A percentile compares a stretch with the other conserved stretches of the same genome.
These are phyloP conservation scores for Fraxinus nigra DNA, from an alignment of 305 asterid genomes.

Conservation along the genomic window DNA sequence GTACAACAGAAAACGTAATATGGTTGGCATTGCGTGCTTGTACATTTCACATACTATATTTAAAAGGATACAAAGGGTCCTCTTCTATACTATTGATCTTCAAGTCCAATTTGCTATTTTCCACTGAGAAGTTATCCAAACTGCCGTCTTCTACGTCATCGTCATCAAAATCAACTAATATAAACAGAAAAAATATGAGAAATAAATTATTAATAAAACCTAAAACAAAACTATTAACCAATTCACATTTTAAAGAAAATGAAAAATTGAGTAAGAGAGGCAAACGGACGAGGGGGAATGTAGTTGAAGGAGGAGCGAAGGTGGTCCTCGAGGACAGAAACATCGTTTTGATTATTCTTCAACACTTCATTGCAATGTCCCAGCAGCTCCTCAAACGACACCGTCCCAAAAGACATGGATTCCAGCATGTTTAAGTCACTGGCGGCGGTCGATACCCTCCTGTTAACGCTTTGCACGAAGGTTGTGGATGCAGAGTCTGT, in stretches of 20 bases:
- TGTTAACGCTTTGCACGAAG: constrained; percentile 65
- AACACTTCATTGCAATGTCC: constrained; percentile 87
- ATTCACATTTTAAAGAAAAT: background rate
- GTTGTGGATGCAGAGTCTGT: constrained; percentile 89
- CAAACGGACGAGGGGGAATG: constrained; percentile 41
- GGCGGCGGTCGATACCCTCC: constrained; percentile 54
- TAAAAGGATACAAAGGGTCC: constrained; percentile 66
- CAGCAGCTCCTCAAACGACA: constrained; percentile 90
- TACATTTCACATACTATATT: constrained; percentile 1
- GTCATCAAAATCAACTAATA: constrained; percentile 52
- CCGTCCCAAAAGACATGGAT: constrained; percentile 81
- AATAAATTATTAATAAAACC: background rate
- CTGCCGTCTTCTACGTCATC: constrained; percentile 38
- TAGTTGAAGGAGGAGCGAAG: constrained; percentile 45
- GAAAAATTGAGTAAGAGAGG: background rate
- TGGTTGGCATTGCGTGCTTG: background rate
- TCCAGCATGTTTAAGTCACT: constrained; percentile 78
- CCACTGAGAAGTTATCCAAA: constrained; percentile 31
- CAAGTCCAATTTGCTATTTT: constrained; percentile 14
- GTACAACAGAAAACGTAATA: background rate
- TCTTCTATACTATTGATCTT: constrained; percentile 41
- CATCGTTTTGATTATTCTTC: constrained; percentile 60
- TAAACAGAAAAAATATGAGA: constrained; percentile 14
- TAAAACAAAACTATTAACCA: background rate
- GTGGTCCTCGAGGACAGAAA: constrained; percentile 53